phyloP scores from a whole-genome alignment of 2,329 filamentous ascomycete genomes.

The Colletotrichum phormii region DNA sequence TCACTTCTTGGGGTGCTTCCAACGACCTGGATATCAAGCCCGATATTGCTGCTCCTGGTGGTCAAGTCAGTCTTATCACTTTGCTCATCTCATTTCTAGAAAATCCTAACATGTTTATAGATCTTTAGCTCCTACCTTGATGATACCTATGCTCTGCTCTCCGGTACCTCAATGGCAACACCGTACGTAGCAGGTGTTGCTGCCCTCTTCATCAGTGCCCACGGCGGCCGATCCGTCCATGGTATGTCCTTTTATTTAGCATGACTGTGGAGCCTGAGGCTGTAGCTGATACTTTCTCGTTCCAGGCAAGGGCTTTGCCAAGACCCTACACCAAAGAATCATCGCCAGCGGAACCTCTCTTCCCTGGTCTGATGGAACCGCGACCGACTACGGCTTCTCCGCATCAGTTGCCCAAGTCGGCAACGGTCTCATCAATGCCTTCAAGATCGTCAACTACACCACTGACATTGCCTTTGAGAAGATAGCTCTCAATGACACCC shows the following conservation, averaged over 20 bases:
- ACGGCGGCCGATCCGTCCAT: slow-evolving; percentile 46
- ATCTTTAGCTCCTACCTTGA: slow-evolving; percentile 55
- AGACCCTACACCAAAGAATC: slow-evolving; percentile 44
- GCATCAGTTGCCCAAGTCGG: slow-evolving; percentile 53
- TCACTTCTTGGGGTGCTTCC: slow-evolving; percentile 56
- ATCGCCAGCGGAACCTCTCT: slow-evolving; percentile 46
- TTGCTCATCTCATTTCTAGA: rapidly evolving
- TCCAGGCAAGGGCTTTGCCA: slow-evolving; percentile 46
- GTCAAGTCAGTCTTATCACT: slow-evolving; percentile 38
- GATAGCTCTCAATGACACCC: slow-evolving; percentile 58
- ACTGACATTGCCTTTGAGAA: slow-evolving; percentile 51
- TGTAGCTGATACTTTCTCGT: not conserved
- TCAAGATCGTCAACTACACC: slow-evolving; percentile 52
- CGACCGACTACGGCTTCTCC: slow-evolving; percentile 38
- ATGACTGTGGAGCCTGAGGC: not conserved
- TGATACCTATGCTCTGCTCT: slow-evolving; percentile 50
- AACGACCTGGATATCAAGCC: slow-evolving; percentile 57
- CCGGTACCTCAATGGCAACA: slow-evolving; percentile 62
- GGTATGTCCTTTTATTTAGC: slow-evolving; percentile 33
- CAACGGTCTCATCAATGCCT: slow-evolving; percentile 55
- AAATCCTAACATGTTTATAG: not conserved
- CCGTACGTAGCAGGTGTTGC: slow-evolving; percentile 57
- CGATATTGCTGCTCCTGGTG: slow-evolving; percentile 56
- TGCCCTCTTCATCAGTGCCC: slow-evolving; percentile 48
- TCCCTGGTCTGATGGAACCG: slow-evolving; percentile 41